A percentile compares a stretch with the other conserved stretches of the same genome.
Conservation (phyloP, 2,329 filamentous ascomycete species). For the Tolypocladium ophioglossoides region DNA sequence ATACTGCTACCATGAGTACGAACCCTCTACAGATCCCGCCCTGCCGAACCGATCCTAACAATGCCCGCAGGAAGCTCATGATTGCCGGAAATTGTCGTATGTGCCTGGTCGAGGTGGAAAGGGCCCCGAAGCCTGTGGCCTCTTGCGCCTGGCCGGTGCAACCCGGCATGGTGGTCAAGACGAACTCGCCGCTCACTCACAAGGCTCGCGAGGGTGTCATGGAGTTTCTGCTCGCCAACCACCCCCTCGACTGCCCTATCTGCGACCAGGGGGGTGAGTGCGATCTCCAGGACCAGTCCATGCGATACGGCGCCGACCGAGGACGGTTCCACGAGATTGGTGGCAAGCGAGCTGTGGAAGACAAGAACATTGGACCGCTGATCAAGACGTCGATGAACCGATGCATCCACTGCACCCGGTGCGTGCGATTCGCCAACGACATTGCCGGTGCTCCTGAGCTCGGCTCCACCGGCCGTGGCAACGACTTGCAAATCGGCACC, state of each 20-base stretch:
- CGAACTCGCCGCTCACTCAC: conserved; percentile 88
- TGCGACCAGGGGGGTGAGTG: conserved; percentile 99
- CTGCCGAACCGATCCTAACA: conserved; percentile 28
- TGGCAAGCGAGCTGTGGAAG: conserved; percentile 95
- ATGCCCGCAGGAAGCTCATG: conserved; percentile 70
- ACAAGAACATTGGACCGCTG: conserved; percentile 97
- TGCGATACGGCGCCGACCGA: conserved; percentile 94
- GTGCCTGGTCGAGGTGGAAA: conserved; percentile 97
- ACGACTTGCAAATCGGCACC: conserved; percentile 95
- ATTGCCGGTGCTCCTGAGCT: conserved; percentile 92
- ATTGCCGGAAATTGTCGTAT: conserved; percentile 99
- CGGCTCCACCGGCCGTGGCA: conserved; percentile 88
- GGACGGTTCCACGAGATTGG: conserved; percentile 93
- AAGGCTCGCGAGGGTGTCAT: conserved; percentile 98
- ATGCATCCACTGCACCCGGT: conserved; percentile 98
- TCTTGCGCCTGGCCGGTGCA: conserved; percentile 99
- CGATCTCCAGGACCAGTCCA: conserved; percentile 97
- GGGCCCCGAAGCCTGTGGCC: conserved; percentile 90
- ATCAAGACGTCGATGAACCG: conserved; percentile 99
- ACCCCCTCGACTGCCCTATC: conserved; percentile 91
- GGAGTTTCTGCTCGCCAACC: conserved; percentile 96
- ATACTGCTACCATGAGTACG: conserved; percentile 98
- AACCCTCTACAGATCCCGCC: conserved; percentile 10
- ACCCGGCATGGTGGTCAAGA: conserved; percentile 98
- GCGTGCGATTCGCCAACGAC: conserved; percentile 95